A percentile compares a stretch with the other conserved stretches of the same genome.
Evolutionary conservation across 805 yeast genomes (phyloP).

Genomic region (Torulaspora gathmanii): DNA sequence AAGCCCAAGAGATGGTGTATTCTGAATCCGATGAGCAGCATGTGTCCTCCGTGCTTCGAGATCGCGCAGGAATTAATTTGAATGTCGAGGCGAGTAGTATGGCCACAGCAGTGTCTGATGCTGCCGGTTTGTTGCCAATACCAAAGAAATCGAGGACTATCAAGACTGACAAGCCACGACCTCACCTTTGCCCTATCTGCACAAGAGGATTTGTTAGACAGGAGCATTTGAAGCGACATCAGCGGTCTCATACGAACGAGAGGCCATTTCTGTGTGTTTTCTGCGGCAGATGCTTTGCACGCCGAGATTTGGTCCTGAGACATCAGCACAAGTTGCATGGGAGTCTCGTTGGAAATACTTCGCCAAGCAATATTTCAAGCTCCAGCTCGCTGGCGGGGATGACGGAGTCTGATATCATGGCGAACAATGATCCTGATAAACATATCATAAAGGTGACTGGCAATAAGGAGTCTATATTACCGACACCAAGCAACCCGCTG

Average conservation of each 20-base stretch:
- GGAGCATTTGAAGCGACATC: constrained; percentile 92
- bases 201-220: constrained; percentile 93
- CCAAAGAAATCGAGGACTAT: constrained; percentile 80
- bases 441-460: constrained; percentile 39
- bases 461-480: constrained; percentile 38
- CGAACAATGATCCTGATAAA: constrained; percentile 24
- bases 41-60: background rate
- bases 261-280: constrained; percentile 95
- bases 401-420: constrained; percentile 8
- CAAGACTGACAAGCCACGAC: constrained; percentile 90
- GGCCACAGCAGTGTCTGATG: background rate
- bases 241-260: constrained; percentile 90
- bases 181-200: constrained; percentile 84
- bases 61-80: background rate
- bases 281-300: constrained; percentile 92
- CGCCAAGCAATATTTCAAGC: constrained; percentile 6
- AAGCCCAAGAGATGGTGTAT: constrained; percentile 1
- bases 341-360: constrained; percentile 38
- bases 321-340: constrained; percentile 93
- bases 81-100: background rate
- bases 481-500: constrained; percentile 30
- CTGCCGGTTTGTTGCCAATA: constrained; percentile 50
- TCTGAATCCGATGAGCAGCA: constrained; percentile 5
- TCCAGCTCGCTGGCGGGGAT: constrained; percentile 8
- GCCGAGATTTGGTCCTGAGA: constrained; percentile 80